These are phyloP conservation scores for Rosa rugosa DNA, from an alignment of 306 rosid genomes.

Conservation along the genomic window DNA sequence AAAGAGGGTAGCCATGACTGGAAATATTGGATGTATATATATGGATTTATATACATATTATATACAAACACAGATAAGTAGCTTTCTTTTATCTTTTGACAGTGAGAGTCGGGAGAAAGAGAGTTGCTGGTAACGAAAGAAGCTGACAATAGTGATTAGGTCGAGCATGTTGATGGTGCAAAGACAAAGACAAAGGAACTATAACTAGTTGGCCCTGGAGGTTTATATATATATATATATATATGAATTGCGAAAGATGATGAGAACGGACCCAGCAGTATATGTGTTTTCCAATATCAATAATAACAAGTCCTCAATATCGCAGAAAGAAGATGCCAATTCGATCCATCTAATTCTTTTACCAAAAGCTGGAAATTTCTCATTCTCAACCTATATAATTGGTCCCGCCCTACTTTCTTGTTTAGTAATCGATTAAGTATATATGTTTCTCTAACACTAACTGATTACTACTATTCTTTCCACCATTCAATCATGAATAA, in stretches of 20 bases:
- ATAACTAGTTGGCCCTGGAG: conserved; percentile 30
- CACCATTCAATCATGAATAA: background rate
- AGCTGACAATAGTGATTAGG: background rate
- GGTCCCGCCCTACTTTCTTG: conserved; percentile 25
- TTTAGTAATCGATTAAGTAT: background rate
- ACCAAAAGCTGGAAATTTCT: conserved; percentile 13
- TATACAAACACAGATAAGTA: background rate
- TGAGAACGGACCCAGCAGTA: conserved; percentile 30
- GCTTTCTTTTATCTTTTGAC: background rate
- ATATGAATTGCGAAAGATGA: background rate
- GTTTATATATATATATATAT: background rate
- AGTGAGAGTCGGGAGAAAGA: background rate
- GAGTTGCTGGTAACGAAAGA: background rate
- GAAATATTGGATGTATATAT: no score
- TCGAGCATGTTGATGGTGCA: conserved; percentile 22
- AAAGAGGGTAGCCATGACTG: no score
- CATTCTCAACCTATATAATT: background rate
- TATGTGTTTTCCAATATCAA: conserved; percentile 24
- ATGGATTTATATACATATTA: background rate
- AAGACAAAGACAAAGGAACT: conserved; percentile 40
- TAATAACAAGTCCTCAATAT: conserved; percentile 6
- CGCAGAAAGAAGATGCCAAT: conserved; percentile 23
- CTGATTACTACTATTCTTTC: background rate
- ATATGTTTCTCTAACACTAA: background rate
- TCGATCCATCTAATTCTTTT: background rate